Evolutionary conservation across 1,284 basidiomycete genomes (phyloP), one percentile per base, ranked within the genome.

Genomic region (Pyrrhoderma noxium): DNA sequence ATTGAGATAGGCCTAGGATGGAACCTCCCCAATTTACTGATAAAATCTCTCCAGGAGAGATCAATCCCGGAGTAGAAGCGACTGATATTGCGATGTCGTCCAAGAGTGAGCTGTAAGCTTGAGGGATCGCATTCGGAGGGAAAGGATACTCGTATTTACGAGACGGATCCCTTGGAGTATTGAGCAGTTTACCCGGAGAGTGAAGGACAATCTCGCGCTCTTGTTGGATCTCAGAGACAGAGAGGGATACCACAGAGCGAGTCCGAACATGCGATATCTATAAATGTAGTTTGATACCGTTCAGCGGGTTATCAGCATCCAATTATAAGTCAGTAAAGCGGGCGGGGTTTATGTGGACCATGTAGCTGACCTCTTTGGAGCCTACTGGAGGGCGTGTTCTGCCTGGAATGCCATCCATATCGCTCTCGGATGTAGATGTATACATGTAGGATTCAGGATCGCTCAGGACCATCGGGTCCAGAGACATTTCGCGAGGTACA

Each of bases 61-160:
- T 34, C 4, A 48, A 23, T 3, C 21, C 46, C 3, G 39, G 47
- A 2, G 47, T 49, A 5, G 47, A 36, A 11, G 38, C 22, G 38
- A 45, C 27, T 8, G 47, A 49, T 35, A 42, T 37, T 5, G 46
- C 21, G 2, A 42, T 3, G 22, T 21, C 40, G 34, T 35, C 40
- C 11, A 42, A 23, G 7, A 5, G 16, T 13, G 46, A 8, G 34
- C 27, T 18, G 9, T 31, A 11, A 3, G 27, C 19, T 23, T 22
- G 27, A 7, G 34, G 13, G 5, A 31, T 5, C 27, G 23, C 38
- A 14, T 40, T 46, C 25, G 1, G 38, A 25, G 27, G 53, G 35
- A 55, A 55, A 14, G 53, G 49, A 22, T 55, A 55, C 18, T 55
- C 53, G 34, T 55, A 55, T 11, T 49, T 44, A 11, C 49, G 36